Base-by-base conservation (phyloP, 345 rosid species). In the Adansonia digitata region DNA sequence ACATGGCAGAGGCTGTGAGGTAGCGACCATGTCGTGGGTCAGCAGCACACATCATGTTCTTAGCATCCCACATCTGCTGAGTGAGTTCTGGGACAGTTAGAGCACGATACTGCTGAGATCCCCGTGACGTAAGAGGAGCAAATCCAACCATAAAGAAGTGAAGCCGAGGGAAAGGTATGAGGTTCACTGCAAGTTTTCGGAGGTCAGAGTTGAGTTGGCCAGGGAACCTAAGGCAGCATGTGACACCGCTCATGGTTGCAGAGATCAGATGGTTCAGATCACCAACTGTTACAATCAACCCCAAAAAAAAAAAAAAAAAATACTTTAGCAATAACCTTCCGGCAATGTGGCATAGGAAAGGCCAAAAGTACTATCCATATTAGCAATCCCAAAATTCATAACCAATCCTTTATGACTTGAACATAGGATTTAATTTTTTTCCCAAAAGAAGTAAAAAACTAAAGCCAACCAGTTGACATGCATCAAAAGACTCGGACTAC, bases 141-240 rank as follows among this genome's bases (percentile, higher is more conserved):
- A 85, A 85, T 48, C 87, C 87, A 5, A 85, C 87, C 87, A 85
- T 85, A 63, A 85, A 85, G 84, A 85, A 85, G 70, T 85, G 87
- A 60, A 85, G 85, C 24, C 87, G 85, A 0, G 84, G 85, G 81
- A 85, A 85, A 0, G 87, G 85, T 75, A 82, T 85, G 12, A 85
- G 76, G 79, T 85, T 85, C 71, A 85, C 85, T 0, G 85, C 84
- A 4, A 85, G 85, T 75, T 82, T 85, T 26, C 85, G 83, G 31
- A 85, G 88, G 53, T 85, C 85, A 0, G 88, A 85, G 81, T 85
- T 85, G 29, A 85, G 86, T 66, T 85, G 88, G 20, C 88, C 88
- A 64, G 86, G 88, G 79, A 85, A 85, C 80, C 88, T 79, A 31
- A 85, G 88, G 76, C 86, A 85, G 75, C 88, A 85, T 31, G 86